Conservation (phyloP, 2,329 filamentous ascomycete genomes). For the Aspergillus texensis region DNA sequence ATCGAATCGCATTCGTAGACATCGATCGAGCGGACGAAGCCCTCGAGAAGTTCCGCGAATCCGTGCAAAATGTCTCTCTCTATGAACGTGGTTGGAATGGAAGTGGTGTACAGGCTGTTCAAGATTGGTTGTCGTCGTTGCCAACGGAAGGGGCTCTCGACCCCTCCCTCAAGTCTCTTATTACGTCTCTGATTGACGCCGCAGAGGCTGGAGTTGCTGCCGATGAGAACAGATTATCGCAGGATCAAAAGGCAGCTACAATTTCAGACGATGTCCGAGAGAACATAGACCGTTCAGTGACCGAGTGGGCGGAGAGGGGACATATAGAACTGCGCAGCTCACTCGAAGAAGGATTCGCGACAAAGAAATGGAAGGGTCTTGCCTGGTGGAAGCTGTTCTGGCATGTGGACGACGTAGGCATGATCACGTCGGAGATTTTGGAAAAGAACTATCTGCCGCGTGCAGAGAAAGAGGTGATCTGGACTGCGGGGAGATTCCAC, state of each 20-base stretch:
- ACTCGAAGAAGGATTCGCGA: constrained; percentile 75
- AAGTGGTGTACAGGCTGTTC: constrained; percentile 68
- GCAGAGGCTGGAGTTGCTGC: constrained; percentile 36
- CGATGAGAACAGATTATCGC: constrained; percentile 32
- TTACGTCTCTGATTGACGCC: constrained; percentile 64
- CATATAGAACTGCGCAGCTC: constrained; percentile 82
- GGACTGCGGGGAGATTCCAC: constrained; percentile 74
- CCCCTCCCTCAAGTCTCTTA: constrained; percentile 65
- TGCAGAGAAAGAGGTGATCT: constrained; percentile 81
- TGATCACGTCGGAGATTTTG: constrained; percentile 79
- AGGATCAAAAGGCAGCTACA: constrained; percentile 34
- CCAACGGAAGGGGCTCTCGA: constrained; percentile 56
- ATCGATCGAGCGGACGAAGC: constrained; percentile 64
- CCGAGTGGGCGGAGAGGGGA: constrained; percentile 74
- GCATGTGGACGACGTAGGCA: constrained; percentile 87
- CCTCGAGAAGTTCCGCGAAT: constrained; percentile 68
- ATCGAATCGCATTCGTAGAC: constrained; percentile 60
- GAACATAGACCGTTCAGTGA: constrained; percentile 62
- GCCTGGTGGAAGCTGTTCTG: constrained; percentile 96
- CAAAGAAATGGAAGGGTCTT: constrained; percentile 76
- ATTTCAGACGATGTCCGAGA: constrained; percentile 49
- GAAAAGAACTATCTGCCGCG: constrained; percentile 73
- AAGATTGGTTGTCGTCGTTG: constrained; percentile 62
- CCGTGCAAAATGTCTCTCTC: constrained; percentile 67
- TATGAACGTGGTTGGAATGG: constrained; percentile 76